A percentile compares a stretch with the other conserved stretches of the same genome.
Conservation (phyloP, 140 eudicot genomes). For the Erigeron philadelphicus region DNA sequence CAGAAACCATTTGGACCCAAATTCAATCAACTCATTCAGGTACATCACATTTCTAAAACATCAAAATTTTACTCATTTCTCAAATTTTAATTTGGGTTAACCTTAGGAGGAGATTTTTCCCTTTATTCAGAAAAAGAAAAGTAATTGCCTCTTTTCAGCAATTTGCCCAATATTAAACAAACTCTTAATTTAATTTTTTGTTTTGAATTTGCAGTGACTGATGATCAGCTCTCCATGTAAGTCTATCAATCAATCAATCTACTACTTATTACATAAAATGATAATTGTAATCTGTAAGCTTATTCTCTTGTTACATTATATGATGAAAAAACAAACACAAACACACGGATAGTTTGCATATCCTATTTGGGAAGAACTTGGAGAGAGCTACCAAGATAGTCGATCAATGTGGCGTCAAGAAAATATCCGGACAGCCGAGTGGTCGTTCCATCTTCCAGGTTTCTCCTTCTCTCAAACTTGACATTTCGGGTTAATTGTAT, state of each 20-base stretch:
- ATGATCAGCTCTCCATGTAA: constrained; percentile 61
- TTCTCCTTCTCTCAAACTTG: background rate
- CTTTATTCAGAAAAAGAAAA: no score
- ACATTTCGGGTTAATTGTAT: no score
- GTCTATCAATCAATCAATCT: constrained; percentile 17
- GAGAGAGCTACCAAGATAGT: constrained; percentile 77
- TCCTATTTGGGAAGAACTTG: constrained; percentile 67
- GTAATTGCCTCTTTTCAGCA: background rate
- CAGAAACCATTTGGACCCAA: constrained; percentile 59
- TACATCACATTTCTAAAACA: constrained; percentile 1
- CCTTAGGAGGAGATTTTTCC: no score
- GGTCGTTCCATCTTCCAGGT: constrained; percentile 83
- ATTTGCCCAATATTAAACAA: background rate
- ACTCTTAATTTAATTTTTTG: constrained; percentile 1
- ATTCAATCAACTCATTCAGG: constrained; percentile 72
- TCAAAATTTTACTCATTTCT: background rate
- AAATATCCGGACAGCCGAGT: constrained; percentile 57
- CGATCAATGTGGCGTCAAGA: constrained; percentile 78
- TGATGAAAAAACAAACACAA: no score
- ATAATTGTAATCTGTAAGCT: no score
- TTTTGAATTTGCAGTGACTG: constrained; percentile 40
- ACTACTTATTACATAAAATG: no score
- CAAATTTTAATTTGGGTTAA: no score
- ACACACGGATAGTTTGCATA: constrained; percentile 42
- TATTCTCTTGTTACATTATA: no score